Percentiles rank a stretch among this genome's conserved stretches.
These are phyloP conservation scores for Fusarium sulawesiense DNA, from an alignment of 2,329 filamentous ascomycete genomes.

Conservation along the genomic window DNA sequence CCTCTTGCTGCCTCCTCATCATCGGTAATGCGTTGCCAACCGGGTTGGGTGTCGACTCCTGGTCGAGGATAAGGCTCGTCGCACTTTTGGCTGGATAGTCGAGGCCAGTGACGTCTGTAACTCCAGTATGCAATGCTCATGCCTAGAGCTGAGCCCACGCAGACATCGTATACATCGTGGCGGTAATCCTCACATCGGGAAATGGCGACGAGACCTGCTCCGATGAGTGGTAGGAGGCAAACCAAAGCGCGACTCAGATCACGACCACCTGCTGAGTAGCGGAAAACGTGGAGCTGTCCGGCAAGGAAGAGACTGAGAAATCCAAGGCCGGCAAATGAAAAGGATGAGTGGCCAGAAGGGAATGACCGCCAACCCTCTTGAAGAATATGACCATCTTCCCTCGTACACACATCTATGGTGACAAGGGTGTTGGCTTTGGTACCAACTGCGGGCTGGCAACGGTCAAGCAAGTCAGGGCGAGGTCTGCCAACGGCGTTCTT, in stretches of 20 bases:
- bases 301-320: conserved; percentile 78
- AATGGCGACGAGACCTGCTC: conserved; percentile 75
- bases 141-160: conserved; percentile 69
- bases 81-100: conserved; percentile 63
- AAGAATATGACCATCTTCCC: conserved; percentile 73
- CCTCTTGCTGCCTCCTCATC: conserved; percentile 61
- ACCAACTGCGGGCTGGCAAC: conserved; percentile 76
- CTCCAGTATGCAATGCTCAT: conserved; percentile 72
- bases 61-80: conserved; percentile 68
- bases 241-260: conserved; percentile 68
- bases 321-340: conserved; percentile 81
- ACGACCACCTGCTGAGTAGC: conserved; percentile 56
- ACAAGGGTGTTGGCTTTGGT: conserved; percentile 66
- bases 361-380: conserved; percentile 89
- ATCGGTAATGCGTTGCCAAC: conserved; percentile 62
- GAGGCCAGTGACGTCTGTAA: conserved; percentile 73
- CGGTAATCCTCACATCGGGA: conserved; percentile 77
- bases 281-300: conserved; percentile 72
- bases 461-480: conserved; percentile 71
- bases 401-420: conserved; percentile 77
- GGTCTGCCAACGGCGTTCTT: conserved; percentile 90
- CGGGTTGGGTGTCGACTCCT: conserved; percentile 49
- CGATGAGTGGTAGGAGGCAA: conserved; percentile 68
- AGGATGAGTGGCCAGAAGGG: conserved; percentile 82
- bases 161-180: conserved; percentile 78